A percentile compares a stretch with the other conserved stretches of the same genome.
phyloP scores from a whole-genome alignment of 495 filamentous ascomycete species.

The Hypoxylon lienhwacheense region DNA sequence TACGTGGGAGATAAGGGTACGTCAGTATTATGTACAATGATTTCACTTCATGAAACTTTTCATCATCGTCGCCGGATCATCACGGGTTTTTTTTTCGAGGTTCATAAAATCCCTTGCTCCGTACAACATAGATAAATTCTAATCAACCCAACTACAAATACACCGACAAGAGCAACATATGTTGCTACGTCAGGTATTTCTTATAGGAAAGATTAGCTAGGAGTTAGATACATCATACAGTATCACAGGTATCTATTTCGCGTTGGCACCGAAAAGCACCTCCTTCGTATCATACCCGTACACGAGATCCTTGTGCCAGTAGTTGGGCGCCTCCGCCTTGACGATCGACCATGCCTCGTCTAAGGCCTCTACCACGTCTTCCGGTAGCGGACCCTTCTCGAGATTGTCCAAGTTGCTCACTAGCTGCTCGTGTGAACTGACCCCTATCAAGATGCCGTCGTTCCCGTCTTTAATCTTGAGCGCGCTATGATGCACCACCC shows the following conservation, averaged over 20 bases:
- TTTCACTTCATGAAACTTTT: too few species aligned
- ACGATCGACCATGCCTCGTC: slow-evolving; percentile 74
- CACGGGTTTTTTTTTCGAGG: too few species aligned
- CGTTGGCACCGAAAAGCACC: slow-evolving; percentile 59
- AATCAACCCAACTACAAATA: too few species aligned
- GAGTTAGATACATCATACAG: neutral
- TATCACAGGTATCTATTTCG: slow-evolving; percentile 32
- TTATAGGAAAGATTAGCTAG: neutral
- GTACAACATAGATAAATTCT: too few species aligned
- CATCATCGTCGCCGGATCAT: too few species aligned
- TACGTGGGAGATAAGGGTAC: too few species aligned
- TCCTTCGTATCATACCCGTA: slow-evolving; percentile 73
- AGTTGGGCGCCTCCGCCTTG: slow-evolving; percentile 68
- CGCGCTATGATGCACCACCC: slow-evolving; percentile 78
- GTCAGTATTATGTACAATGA: too few species aligned
- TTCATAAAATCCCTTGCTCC: too few species aligned
- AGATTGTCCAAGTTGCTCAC: slow-evolving; percentile 73
- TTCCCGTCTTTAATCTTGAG: slow-evolving; percentile 73
- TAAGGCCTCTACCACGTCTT: slow-evolving; percentile 76
- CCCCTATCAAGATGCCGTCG: slow-evolving; percentile 82
- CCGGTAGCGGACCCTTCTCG: slow-evolving; percentile 85
- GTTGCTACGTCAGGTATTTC: neutral
- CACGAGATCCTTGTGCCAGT: slow-evolving; percentile 77
- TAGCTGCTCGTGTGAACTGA: slow-evolving; percentile 73
- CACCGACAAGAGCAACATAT: too few species aligned